Percentiles rank a stretch among this genome's conserved stretches.
Evolutionary conservation across 768 basidiomycete genomes (phyloP).

Genomic region (Hebeloma cylindrosporum): DNA sequence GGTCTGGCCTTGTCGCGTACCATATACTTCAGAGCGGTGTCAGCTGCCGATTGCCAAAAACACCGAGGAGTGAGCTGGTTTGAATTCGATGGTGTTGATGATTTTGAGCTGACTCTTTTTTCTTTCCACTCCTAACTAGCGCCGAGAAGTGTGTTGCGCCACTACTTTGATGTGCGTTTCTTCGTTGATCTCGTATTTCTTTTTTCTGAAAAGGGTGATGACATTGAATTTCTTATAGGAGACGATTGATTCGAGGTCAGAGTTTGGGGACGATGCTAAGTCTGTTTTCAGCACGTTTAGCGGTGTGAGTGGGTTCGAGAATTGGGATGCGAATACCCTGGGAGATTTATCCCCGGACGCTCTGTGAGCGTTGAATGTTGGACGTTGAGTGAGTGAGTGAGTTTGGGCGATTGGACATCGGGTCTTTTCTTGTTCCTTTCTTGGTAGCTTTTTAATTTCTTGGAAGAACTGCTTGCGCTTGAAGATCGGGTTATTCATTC

Average conservation of each 20-base stretch:
- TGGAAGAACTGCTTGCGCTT: not conserved
- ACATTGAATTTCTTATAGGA: slow-evolving; percentile 45
- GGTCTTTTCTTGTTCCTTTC: not conserved
- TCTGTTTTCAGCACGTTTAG: slow-evolving; percentile 68
- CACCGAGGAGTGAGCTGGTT: slow-evolving; percentile 78
- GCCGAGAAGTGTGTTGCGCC: slow-evolving; percentile 80
- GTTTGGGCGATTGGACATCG: too few relatives aligned
- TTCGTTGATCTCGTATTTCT: slow-evolving; percentile 2
- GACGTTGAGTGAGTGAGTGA: too few relatives aligned
- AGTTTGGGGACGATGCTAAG: slow-evolving; percentile 68
- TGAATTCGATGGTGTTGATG: not conserved
- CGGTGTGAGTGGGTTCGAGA: slow-evolving; percentile 27
- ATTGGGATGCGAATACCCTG: slow-evolving; percentile 27
- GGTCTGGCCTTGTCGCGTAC: slow-evolving; percentile 91
- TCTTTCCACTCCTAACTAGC: slow-evolving; percentile 43
- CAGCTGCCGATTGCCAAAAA: slow-evolving; percentile 87
- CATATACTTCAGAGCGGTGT: slow-evolving; percentile 90
- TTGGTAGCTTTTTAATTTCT: not conserved
- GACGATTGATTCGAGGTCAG: slow-evolving; percentile 70
- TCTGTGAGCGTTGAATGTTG: slow-evolving; percentile 14
- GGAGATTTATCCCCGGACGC: slow-evolving; percentile 30
- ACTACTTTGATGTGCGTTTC: slow-evolving; percentile 88
- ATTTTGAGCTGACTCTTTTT: not conserved
- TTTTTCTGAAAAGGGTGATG: not conserved
- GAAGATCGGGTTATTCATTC: too few relatives aligned